Conservation (phyloP, 2,329 filamentous ascomycete species). For the Colletotrichum liriopes region DNA sequence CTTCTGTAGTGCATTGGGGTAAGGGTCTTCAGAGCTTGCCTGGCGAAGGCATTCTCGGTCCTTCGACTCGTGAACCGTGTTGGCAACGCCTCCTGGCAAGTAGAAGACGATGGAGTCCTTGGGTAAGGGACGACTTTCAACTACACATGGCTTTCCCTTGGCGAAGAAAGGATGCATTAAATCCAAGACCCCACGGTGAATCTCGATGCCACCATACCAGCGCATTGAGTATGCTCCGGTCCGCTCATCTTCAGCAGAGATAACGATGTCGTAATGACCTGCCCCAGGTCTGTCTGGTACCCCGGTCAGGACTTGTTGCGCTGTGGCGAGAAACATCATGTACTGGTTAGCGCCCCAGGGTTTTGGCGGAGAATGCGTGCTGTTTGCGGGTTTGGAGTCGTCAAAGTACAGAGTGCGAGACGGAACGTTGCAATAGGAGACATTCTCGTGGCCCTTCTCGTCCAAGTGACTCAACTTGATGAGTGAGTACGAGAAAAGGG, state of each 20-base stretch:
- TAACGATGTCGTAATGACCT: conserved; percentile 18
- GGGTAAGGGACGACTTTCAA: conserved; percentile 1
- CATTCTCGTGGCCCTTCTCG: not conserved
- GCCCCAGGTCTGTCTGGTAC: conserved; percentile 6
- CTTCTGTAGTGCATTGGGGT: conserved; percentile 20
- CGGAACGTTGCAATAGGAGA: conserved; percentile 37
- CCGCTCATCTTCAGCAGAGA: not conserved
- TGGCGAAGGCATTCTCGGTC: conserved; percentile 17
- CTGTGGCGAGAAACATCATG: conserved; percentile 46
- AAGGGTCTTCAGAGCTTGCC: conserved; percentile 13
- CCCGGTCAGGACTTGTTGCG: conserved; percentile 49
- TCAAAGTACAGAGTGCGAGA: not conserved
- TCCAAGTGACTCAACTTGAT: conserved; percentile 18
- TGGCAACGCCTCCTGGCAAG: conserved; percentile 24
- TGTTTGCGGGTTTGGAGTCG: not conserved
- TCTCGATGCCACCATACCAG: conserved; percentile 39
- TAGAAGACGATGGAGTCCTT: conserved; percentile 31
- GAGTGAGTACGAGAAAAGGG: conserved; percentile 40
- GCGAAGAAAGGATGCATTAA: conserved; percentile 17
- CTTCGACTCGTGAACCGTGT: not conserved
- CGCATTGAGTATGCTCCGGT: not conserved
- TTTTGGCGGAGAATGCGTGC: not conserved
- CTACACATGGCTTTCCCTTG: not conserved
- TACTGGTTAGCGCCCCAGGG: conserved; percentile 50
- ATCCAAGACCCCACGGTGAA: conserved; percentile 21